Percentiles rank a stretch among this genome's conserved stretches.
phyloP scores from a whole-genome alignment of 2,329 filamentous ascomycete species.

The Fusarium camptoceras region DNA sequence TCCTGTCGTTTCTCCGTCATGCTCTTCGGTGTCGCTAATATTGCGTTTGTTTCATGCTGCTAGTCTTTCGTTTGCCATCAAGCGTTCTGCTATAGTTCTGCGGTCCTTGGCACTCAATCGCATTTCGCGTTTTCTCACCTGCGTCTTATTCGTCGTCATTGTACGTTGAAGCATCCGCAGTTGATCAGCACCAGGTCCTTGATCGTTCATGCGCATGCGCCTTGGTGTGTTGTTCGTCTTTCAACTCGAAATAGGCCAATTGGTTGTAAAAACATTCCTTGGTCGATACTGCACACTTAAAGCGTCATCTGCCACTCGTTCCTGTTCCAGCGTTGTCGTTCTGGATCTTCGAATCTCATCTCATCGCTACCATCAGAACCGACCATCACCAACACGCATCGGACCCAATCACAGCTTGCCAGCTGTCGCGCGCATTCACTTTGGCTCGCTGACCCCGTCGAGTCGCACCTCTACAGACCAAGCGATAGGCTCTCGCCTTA shows the following conservation, averaged over 20 bases:
- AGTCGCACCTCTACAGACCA: conserved; percentile 30
- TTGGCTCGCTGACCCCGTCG: conserved; percentile 40
- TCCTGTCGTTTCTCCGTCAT: conserved; percentile 42
- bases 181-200: conserved; percentile 27
- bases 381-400: conserved; percentile 40
- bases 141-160: conserved; percentile 35
- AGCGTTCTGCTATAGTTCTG: conserved; percentile 33
- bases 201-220: conserved; percentile 40
- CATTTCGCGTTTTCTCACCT: conserved; percentile 28
- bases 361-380: conserved; percentile 36
- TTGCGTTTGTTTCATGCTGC: conserved; percentile 41
- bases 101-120: conserved; percentile 35
- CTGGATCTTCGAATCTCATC: conserved; percentile 41
- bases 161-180: conserved; percentile 31
- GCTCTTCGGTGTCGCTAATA: conserved; percentile 42
- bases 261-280: conserved; percentile 36
- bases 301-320: conserved; percentile 45
- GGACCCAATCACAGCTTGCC: conserved; percentile 52
- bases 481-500: conserved; percentile 30
- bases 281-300: conserved; percentile 30
- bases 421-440: conserved; percentile 50
- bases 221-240: conserved; percentile 27
- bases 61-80: conserved; percentile 44
- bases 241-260: conserved; percentile 42
- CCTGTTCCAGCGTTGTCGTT: conserved; percentile 36